Conservation (phyloP, 371 early-diverging fungal genomes). For the Mortierella sp. region DNA sequence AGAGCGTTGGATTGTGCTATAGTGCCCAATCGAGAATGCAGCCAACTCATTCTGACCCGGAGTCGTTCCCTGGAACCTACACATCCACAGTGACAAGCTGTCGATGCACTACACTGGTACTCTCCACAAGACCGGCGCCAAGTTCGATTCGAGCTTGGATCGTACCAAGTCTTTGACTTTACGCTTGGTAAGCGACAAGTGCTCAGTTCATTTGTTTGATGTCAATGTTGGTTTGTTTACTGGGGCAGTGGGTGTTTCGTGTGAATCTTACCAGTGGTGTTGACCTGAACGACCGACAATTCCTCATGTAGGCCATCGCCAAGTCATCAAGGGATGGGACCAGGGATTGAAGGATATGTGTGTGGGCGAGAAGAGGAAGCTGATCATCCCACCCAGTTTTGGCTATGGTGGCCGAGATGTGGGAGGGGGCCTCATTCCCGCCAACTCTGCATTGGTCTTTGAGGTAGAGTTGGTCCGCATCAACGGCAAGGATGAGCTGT, state of each 20-base stretch:
- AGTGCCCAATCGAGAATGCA: too few relatives aligned
- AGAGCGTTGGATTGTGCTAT: background rate
- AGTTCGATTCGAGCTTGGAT: conserved; percentile 83
- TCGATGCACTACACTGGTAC: conserved; percentile 88
- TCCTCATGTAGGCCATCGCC: conserved; percentile 53
- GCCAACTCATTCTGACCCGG: too few relatives aligned
- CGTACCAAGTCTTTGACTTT: conserved; percentile 80
- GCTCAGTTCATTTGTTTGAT: too few relatives aligned
- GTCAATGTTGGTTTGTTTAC: too few relatives aligned
- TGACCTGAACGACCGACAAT: too few relatives aligned
- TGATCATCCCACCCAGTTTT: conserved; percentile 81
- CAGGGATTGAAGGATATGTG: conserved; percentile 87
- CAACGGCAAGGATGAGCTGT: conserved; percentile 55
- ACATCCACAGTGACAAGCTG: conserved; percentile 63
- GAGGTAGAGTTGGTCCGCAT: conserved; percentile 72
- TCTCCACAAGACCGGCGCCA: conserved; percentile 71
- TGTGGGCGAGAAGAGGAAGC: conserved; percentile 83
- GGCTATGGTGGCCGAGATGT: conserved; percentile 72
- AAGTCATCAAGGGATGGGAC: conserved; percentile 83
- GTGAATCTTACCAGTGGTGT: too few relatives aligned
- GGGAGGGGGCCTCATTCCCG: conserved; percentile 68
- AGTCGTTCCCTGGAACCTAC: too few relatives aligned
- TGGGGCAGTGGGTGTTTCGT: too few relatives aligned
- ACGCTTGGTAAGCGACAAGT: conserved; percentile 64
- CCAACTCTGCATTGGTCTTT: conserved; percentile 69